Percentiles rank a stretch among this genome's conserved stretches.
Conservation (phyloP, 768 basidiomycete genomes). For the Trametes maxima region DNA sequence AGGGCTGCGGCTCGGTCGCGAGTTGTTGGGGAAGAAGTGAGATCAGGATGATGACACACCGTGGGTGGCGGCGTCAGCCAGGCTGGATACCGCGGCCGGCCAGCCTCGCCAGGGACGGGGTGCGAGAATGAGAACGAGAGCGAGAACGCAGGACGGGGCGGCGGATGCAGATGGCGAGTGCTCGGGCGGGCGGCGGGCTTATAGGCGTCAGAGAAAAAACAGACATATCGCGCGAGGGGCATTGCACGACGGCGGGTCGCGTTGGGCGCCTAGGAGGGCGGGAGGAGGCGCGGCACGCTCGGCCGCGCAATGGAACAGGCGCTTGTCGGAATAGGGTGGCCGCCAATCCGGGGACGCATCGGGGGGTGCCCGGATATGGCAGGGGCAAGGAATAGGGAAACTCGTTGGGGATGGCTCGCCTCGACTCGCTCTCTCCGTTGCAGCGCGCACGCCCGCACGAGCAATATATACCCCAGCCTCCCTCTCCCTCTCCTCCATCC, state of each 20-base stretch:
- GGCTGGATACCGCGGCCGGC: neutral
- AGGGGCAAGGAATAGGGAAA: neutral
- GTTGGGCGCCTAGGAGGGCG: neutral
- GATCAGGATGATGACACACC: slow-evolving; percentile 13
- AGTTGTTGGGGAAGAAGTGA: slow-evolving; percentile 13
- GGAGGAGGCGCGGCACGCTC: neutral
- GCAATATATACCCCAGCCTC: slow-evolving; percentile 19
- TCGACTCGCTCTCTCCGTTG: neutral
- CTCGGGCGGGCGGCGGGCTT: neutral
- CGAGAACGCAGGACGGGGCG: neutral
- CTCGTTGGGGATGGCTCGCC: slow-evolving; percentile 18
- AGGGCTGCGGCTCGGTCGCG: neutral
- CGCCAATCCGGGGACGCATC: neutral
- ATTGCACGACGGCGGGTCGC: neutral
- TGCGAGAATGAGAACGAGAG: too few relatives aligned
- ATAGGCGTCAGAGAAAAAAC: slow-evolving; percentile 7
- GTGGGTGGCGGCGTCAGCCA: neutral
- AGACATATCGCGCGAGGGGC: slow-evolving; percentile 4
- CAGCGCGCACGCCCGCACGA: neutral
- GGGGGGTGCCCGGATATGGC: neutral
- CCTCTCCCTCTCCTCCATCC: neutral
- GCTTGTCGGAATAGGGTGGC: neutral
- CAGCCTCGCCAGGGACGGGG: neutral
- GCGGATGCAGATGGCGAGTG: neutral
- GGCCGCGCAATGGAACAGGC: neutral